Percentiles rank a stretch among this genome's conserved stretches.
Evolutionary conservation across 768 basidiomycete species (phyloP).

Genomic region (Boletus sensibilis): DNA sequence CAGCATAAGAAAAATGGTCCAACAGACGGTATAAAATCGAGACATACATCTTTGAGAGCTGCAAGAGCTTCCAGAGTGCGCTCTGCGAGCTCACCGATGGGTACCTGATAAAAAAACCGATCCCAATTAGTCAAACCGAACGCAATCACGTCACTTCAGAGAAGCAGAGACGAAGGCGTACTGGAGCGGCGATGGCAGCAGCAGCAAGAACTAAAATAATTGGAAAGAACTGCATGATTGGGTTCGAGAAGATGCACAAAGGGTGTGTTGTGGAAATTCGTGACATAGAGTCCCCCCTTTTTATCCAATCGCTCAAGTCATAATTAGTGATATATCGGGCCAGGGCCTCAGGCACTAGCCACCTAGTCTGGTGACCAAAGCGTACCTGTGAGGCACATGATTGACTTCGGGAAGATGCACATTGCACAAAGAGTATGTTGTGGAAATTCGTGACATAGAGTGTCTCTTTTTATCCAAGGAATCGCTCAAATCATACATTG

Average conservation of each 20-base stretch:
- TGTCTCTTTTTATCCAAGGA: background rate
- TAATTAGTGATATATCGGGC: no score
- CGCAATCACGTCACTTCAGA: background rate
- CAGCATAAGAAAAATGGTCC: background rate
- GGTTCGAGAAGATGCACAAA: background rate
- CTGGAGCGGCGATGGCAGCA: background rate
- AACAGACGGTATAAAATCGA: no score
- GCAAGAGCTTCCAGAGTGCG: background rate
- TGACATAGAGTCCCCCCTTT: background rate
- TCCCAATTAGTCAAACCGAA: background rate
- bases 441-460: background rate
- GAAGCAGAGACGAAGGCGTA: background rate
- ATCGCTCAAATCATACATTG: no score
- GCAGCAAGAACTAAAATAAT: background rate
- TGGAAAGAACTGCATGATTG: constrained; percentile 2
- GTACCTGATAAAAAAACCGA: background rate
- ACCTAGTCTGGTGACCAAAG: no score
- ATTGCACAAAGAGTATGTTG: no score
- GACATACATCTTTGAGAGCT: background rate
- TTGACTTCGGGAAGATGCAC: background rate
- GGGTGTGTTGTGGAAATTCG: background rate
- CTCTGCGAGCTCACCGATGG: background rate
- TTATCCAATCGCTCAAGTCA: background rate
- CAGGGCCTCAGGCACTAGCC: no score
- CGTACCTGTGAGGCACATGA: no score